Evolutionary conservation across 495 filamentous ascomycete genomes (phyloP), one percentile per base, ranked within the genome.

Genomic region (Xylaria sp.): DNA sequence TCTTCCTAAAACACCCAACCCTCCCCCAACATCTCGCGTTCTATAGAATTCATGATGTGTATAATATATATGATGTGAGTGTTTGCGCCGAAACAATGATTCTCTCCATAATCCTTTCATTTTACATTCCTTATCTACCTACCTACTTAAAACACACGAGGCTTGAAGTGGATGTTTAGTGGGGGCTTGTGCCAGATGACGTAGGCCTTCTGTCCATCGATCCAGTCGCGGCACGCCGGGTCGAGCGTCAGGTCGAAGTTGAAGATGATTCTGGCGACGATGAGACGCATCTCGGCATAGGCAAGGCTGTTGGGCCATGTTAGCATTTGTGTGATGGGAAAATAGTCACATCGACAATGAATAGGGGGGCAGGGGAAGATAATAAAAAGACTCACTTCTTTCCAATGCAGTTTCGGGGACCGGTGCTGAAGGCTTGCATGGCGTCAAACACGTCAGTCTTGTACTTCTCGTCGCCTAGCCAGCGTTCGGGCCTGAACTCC

Each of bases 321-420:
- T 26, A 68, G 55, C 8, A 58, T 53, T 40, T 67, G 33, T 40
- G 29, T 31, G 3, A 41, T 15, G 19, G 5, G 9, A 14, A 21
- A 37, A 40, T 59, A 14, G 17, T 14, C 33, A n/a, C 1, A n/a
- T n/a, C n/a, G n/a, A n/a, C n/a, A n/a, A n/a, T n/a, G n/a, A n/a
- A n/a, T n/a, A n/a, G n/a, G n/a, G 3, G 55, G 50, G 12, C 5
- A 9, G 4, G 17, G 21, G 11, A 7, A 6, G 31, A 35, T 2
- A 29, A 29, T 26, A 17, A 26, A 19, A 52, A 9, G 33, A 83
- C 87, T 77, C 75, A 89, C 87, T 85, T 86, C 72, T 81, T 79
- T 35, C 88, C 88, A 55, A 89, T 80, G 68, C 88, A 90, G 71
- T 87, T 86, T 48, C 89, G 73, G 14, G 85, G 86, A 0, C 89